Evolutionary conservation across 441 rosid species (phyloP).

Genomic region (Breynia disticha): DNA sequence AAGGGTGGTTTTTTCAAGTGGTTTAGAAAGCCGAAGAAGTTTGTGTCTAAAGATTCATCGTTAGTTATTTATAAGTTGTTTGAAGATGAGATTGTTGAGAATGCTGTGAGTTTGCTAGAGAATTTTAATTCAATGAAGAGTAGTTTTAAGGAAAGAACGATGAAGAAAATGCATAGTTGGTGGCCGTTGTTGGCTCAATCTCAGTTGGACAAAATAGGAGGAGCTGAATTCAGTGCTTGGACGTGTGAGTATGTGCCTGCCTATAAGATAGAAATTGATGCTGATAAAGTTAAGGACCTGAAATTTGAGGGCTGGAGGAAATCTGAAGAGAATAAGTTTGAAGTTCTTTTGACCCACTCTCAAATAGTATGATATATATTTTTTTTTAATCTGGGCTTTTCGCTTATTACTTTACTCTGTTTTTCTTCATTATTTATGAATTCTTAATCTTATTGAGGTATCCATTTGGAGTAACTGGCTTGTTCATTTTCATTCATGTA

Average conservation of each 20-base stretch:
- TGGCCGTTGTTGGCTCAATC: constrained; percentile 41
- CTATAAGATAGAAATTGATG: constrained; percentile 57
- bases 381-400: constrained; percentile 5
- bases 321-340: constrained; percentile 44
- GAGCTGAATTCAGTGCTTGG: constrained; percentile 66
- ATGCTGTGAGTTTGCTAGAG: constrained; percentile 44
- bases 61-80: constrained; percentile 39
- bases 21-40: constrained; percentile 31
- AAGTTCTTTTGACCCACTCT: constrained; percentile 81
- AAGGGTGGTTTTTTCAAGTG: constrained; percentile 29
- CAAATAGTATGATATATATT: constrained; percentile 60
- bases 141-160: constrained; percentile 16
- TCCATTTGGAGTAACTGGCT: too few relatives aligned
- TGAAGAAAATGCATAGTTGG: constrained; percentile 34
- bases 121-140: constrained; percentile 35
- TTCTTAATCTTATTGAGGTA: too few relatives aligned
- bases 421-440: too few relatives aligned
- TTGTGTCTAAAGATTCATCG: constrained; percentile 54
- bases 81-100: constrained; percentile 54
- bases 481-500: too few relatives aligned
- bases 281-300: constrained; percentile 34
- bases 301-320: constrained; percentile 76
- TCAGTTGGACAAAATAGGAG: constrained; percentile 63
- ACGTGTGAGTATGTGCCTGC: constrained; percentile 59
- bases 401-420: not conserved